These are phyloP conservation scores for Coniochaeta sp. DNA, from an alignment of 2,329 filamentous ascomycete species.

Conservation along the genomic window DNA sequence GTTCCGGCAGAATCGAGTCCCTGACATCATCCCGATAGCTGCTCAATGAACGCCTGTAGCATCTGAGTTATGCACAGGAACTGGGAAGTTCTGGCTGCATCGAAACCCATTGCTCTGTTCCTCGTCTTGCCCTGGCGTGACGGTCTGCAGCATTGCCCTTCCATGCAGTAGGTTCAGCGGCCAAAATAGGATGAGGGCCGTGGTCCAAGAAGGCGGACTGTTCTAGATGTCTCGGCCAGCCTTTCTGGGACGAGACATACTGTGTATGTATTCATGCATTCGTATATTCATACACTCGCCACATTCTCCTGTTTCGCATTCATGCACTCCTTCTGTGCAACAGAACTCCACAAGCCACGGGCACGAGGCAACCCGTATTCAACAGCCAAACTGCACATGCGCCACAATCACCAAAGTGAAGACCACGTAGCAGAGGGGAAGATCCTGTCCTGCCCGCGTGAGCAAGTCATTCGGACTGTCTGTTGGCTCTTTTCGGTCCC, in stretches of 20 bases:
- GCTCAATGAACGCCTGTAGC: not conserved
- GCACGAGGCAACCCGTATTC: not conserved
- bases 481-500: not conserved
- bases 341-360: not conserved
- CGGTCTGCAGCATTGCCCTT: not conserved
- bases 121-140: not conserved
- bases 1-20: not conserved
- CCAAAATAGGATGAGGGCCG: not conserved
- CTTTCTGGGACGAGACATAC: not conserved
- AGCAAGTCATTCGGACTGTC: not conserved
- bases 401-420: too few relatives aligned
- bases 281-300: too few relatives aligned
- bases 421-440: too few relatives aligned
- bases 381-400: too few relatives aligned
- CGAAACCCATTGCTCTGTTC: not conserved
- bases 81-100: not conserved
- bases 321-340: not conserved
- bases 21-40: not conserved
- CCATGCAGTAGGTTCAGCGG: not conserved
- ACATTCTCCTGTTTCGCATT: too few relatives aligned
- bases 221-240: not conserved
- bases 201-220: not conserved
- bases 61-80: not conserved
- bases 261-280: not conserved
- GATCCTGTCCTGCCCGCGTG: not conserved